Conservation (phyloP, 2,329 filamentous ascomycete genomes). For the Trichothecium roseum region DNA sequence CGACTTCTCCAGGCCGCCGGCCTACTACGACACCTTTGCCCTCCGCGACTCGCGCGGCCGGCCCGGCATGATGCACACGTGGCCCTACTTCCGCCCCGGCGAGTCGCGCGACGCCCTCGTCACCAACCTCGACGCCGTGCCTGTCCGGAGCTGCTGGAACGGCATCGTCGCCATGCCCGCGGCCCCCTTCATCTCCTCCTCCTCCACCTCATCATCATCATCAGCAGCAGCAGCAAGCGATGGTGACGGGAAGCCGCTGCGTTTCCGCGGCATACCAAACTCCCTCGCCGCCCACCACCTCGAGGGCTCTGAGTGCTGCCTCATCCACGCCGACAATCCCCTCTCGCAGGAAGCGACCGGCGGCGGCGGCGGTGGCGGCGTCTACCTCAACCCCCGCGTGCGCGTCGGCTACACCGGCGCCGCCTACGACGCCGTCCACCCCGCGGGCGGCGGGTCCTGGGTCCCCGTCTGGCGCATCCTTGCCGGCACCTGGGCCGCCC, state of each 20-base stretch:
- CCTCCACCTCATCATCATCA: background rate
- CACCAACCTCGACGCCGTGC: constrained; percentile 32
- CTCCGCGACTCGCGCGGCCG: constrained; percentile 42
- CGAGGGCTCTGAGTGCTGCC: constrained; percentile 71
- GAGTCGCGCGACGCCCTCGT: constrained; percentile 43
- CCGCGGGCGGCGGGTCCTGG: constrained; percentile 25
- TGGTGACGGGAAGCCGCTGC: constrained; percentile 27
- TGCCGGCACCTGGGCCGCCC: constrained; percentile 47
- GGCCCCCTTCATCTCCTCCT: background rate
- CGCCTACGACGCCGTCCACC: constrained; percentile 41
- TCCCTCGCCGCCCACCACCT: constrained; percentile 51
- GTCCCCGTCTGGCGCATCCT: constrained; percentile 37
- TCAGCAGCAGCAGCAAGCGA: constrained; percentile 43
- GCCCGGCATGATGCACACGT: constrained; percentile 40
- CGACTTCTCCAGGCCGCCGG: constrained; percentile 43
- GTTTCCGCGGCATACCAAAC: constrained; percentile 56
- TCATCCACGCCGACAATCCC: constrained; percentile 64
- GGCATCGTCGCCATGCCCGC: constrained; percentile 23
- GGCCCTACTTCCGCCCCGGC: constrained; percentile 46
- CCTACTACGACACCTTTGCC: constrained; percentile 54
- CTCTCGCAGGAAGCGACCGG: constrained; percentile 31
- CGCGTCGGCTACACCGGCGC: constrained; percentile 51
- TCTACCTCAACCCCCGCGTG: constrained; percentile 61
- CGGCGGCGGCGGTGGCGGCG: too few relatives aligned
- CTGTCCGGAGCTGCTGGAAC: constrained; percentile 35